These are phyloP conservation scores for Acer yangbiense DNA, from an alignment of 345 rosid species.

Conservation along the genomic window DNA sequence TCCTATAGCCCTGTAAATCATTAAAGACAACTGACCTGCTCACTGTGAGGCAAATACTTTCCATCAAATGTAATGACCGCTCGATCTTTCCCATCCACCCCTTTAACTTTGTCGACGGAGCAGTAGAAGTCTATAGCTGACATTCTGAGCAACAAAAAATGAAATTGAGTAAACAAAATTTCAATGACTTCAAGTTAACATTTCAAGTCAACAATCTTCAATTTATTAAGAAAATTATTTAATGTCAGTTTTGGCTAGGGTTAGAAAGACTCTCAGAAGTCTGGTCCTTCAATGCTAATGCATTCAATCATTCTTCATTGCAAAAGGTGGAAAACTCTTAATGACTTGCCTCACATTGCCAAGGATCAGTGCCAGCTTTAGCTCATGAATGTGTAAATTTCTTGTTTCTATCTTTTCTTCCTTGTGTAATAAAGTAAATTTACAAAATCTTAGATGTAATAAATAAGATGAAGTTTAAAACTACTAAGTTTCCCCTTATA, in stretches of 20 bases:
- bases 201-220: not conserved
- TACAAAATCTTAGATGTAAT: not conserved
- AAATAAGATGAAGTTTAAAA: not conserved
- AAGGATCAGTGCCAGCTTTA: not conserved
- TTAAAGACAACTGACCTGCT: slow-evolving; percentile 62
- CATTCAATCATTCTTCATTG: slow-evolving; percentile 1
- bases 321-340: not conserved
- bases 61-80: slow-evolving; percentile 85
- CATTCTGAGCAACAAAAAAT: slow-evolving; percentile 53
- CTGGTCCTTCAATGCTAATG: not conserved
- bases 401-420: not conserved
- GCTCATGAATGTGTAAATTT: not conserved
- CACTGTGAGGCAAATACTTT: slow-evolving; percentile 72
- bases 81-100: slow-evolving; percentile 83
- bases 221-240: not conserved
- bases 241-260: not conserved
- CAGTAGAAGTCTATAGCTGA: slow-evolving; percentile 95
- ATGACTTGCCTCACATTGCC: slow-evolving; percentile 2
- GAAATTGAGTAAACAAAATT: not conserved
- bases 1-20: not conserved
- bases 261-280: not conserved
- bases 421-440: not conserved
- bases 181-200: not conserved
- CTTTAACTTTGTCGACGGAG: slow-evolving; percentile 87
- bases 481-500: not conserved